These are phyloP conservation scores for Adenanthera pavonina DNA, from an alignment of 306 rosid species.

Conservation along the genomic window DNA sequence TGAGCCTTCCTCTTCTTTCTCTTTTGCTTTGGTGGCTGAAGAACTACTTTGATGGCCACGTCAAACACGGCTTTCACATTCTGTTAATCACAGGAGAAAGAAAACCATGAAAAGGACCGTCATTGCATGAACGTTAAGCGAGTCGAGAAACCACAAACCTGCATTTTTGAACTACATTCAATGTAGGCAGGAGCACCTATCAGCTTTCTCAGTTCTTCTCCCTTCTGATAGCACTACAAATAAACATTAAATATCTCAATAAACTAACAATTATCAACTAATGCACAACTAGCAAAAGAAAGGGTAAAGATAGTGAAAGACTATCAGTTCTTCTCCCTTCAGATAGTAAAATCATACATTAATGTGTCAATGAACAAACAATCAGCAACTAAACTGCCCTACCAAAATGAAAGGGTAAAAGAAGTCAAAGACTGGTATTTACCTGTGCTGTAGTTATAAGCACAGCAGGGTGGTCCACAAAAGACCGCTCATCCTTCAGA, in stretches of 20 bases:
- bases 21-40: conserved; percentile 71
- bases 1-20: conserved; percentile 59
- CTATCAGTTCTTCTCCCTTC: conserved; percentile 54
- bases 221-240: conserved; percentile 40
- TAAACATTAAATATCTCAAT: not conserved
- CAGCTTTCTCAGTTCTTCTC: conserved; percentile 62
- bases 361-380: not conserved
- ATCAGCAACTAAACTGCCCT: not conserved
- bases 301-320: not conserved
- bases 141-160: conserved; percentile 37
- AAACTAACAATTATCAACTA: not conserved
- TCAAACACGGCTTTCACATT: conserved; percentile 82
- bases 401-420: not conserved
- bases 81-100: conserved; percentile 43
- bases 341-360: not conserved
- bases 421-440: not conserved
- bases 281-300: not conserved
- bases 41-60: conserved; percentile 78
- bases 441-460: conserved; percentile 58
- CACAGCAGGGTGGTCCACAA: conserved; percentile 57
- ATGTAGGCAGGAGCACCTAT: conserved; percentile 66
- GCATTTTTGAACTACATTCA: conserved; percentile 69
- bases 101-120: not conserved
- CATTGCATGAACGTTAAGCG: not conserved
- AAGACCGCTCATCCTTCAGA: conserved; percentile 63